These are phyloP conservation scores for Termitomyces sp. DNA, from an alignment of 768 basidiomycete species.

Conservation along the genomic window DNA sequence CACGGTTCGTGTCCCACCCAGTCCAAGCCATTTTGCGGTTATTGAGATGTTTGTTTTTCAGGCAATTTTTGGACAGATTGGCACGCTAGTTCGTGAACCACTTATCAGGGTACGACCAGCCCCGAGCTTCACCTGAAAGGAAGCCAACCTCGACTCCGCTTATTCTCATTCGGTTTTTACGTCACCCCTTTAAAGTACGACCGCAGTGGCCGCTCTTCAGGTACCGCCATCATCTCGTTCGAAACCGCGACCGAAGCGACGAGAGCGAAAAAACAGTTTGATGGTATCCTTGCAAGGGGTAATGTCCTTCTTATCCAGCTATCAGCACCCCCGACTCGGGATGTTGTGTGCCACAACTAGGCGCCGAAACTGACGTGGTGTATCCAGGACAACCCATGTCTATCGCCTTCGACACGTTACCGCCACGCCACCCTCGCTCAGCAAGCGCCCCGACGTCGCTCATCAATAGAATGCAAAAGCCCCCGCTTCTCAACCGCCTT, in stretches of 20 bases:
- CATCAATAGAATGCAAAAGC: slow-evolving; percentile 71
- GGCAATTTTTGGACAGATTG: slow-evolving; percentile 89
- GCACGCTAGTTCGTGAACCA: slow-evolving; percentile 90
- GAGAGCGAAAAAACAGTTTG: slow-evolving; percentile 76
- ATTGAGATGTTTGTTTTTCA: slow-evolving; percentile 21
- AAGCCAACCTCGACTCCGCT: slow-evolving; percentile 46
- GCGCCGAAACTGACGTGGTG: not conserved
- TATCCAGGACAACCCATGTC: slow-evolving; percentile 73
- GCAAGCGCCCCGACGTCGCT: slow-evolving; percentile 57
- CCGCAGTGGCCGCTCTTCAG: slow-evolving; percentile 88
- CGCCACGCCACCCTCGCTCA: slow-evolving; percentile 41
- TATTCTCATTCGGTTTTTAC: slow-evolving; percentile 28
- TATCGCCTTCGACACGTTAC: slow-evolving; percentile 53
- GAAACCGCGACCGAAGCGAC: slow-evolving; percentile 77
- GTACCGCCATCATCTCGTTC: slow-evolving; percentile 75
- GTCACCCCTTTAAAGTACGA: slow-evolving; percentile 70
- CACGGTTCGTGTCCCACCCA: slow-evolving; percentile 48
- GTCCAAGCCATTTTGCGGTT: slow-evolving; percentile 1
- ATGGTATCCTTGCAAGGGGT: slow-evolving; percentile 91
- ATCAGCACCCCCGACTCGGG: not conserved
- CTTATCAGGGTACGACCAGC: slow-evolving; percentile 89
- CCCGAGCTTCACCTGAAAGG: slow-evolving; percentile 60
- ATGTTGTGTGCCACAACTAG: not conserved
- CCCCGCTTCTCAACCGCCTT: slow-evolving; percentile 63
- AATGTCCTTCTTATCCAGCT: slow-evolving; percentile 11